Conservation (phyloP, 257 asterid species). For the Ophiorrhiza pumila region DNA sequence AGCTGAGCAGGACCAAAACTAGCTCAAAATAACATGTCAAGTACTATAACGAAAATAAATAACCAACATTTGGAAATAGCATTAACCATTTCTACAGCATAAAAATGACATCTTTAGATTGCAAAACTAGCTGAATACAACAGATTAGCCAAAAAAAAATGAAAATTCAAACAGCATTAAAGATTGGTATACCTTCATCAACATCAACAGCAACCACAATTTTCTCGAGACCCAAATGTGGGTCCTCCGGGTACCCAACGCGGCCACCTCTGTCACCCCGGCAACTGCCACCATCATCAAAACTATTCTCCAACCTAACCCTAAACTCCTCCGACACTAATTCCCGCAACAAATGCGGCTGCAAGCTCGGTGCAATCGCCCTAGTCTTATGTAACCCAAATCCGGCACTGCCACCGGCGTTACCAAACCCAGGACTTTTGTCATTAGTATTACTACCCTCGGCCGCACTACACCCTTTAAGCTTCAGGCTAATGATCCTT, state of each 20-base stretch:
- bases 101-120: neutral
- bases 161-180: neutral
- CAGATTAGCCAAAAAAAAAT: neutral
- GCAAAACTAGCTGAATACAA: too few species aligned
- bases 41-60: neutral
- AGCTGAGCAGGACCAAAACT: neutral
- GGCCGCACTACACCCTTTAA: conserved; percentile 18
- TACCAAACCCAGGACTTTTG: conserved; percentile 5
- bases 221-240: conserved; percentile 32
- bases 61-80: neutral
- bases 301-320: conserved; percentile 11
- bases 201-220: conserved; percentile 77
- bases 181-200: conserved; percentile 61
- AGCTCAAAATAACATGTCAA: neutral
- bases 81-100: neutral
- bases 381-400: conserved; percentile 17
- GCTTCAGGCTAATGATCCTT: conserved; percentile 9
- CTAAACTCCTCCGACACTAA: conserved; percentile 17
- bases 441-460: neutral
- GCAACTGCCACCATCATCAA: conserved; percentile 21
- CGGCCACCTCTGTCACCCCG: conserved; percentile 27
- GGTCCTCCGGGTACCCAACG: conserved; percentile 25
- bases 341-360: conserved; percentile 25
- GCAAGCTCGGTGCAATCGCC: conserved; percentile 20
- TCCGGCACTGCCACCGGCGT: neutral